A percentile compares a stretch with the other conserved stretches of the same genome.
Evolutionary conservation across 2,329 filamentous ascomycete species (phyloP).

Genomic region (Chaetomium strumarium): DNA sequence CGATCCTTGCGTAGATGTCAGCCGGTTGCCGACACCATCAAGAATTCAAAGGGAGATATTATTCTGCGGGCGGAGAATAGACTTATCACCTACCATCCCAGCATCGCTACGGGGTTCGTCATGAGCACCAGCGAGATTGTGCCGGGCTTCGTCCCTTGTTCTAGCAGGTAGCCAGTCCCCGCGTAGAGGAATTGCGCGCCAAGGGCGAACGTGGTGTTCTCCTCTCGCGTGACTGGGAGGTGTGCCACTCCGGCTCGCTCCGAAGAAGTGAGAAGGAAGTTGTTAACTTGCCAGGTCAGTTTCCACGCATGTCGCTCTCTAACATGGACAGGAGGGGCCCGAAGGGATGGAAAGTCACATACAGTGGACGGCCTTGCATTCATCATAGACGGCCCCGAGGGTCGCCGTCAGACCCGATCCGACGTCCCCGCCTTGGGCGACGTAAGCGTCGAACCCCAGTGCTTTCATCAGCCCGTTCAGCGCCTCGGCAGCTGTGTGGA

Average conservation of each 20-base stretch:
- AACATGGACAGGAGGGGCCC: too few relatives aligned
- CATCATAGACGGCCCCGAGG: conserved; percentile 36
- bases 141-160: conserved; percentile 48
- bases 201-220: conserved; percentile 34
- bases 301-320: too few relatives aligned
- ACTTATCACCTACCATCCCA: conserved; percentile 39
- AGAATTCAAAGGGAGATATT: too few relatives aligned
- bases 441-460: conserved; percentile 50
- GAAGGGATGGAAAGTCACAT: neutral
- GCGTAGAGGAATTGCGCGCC: conserved; percentile 33
- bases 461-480: conserved; percentile 48
- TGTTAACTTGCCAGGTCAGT: conserved; percentile 8
- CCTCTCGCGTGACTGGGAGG: conserved; percentile 23
- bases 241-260: conserved; percentile 14
- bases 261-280: conserved; percentile 10
- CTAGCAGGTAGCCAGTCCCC: conserved; percentile 44
- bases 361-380: conserved; percentile 41
- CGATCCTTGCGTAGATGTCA: conserved; percentile 7
- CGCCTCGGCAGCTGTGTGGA: conserved; percentile 36
- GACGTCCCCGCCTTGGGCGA: conserved; percentile 53
- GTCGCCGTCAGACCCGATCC: conserved; percentile 40
- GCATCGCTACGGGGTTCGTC: conserved; percentile 48
- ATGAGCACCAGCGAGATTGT: conserved; percentile 51
- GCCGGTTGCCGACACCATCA: too few relatives aligned
- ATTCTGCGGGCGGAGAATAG: too few relatives aligned